Conservation (phyloP, 2,329 filamentous ascomycete species). For the Ophiocordyceps camponoti-saundersi region DNA sequence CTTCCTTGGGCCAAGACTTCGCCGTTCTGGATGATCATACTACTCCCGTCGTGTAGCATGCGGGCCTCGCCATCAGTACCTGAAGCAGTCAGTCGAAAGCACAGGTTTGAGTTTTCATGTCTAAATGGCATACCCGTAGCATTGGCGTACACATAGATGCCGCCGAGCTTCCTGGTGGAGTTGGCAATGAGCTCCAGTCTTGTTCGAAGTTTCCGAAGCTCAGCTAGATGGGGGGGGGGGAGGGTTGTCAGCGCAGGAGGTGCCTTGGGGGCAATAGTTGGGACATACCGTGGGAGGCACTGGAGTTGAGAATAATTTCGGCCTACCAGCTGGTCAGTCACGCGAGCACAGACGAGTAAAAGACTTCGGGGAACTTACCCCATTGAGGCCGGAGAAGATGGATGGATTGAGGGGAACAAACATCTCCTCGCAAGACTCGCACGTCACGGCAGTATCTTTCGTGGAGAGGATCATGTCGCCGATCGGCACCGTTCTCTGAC, state of each 20-base stretch:
- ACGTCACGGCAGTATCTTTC: not conserved
- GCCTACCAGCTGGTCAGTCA: not conserved
- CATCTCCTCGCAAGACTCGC: conserved; percentile 1
- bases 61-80: conserved; percentile 16
- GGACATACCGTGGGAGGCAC: conserved; percentile 10
- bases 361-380: not conserved
- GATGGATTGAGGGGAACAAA: not conserved
- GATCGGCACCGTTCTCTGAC: not conserved
- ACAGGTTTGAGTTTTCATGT: not conserved
- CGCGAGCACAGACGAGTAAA: not conserved
- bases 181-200: conserved; percentile 48
- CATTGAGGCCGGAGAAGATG: conserved; percentile 2
- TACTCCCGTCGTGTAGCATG: conserved; percentile 6
- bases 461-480: conserved; percentile 1
- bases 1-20: conserved; percentile 43
- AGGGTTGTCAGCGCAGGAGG: too few species aligned
- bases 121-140: conserved; percentile 31
- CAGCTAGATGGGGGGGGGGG: conserved; percentile 7
- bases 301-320: conserved; percentile 7
- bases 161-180: conserved; percentile 44
- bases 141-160: conserved; percentile 32
- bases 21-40: conserved; percentile 48
- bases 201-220: conserved; percentile 47
- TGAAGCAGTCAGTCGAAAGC: not conserved
- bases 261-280: not conserved